Evolutionary conservation across 2,329 filamentous ascomycete species (phyloP), one percentile per base, ranked within the genome.

Genomic region (Botrytis porri): DNA sequence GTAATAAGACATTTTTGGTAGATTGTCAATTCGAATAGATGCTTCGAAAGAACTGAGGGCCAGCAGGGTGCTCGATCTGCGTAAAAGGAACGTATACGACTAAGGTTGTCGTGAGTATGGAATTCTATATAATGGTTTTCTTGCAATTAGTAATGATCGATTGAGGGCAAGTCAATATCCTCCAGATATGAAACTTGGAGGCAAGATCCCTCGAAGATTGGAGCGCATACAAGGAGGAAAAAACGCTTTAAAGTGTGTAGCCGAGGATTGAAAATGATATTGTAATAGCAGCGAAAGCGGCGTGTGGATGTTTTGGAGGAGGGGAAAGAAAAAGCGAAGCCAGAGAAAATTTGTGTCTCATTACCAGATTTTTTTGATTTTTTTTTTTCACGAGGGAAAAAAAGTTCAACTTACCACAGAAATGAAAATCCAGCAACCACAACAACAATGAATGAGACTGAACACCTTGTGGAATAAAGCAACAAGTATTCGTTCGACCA

Each of bases 1-100:
- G 85, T 92, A 92, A 83, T 90, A 92, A 78, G 90, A 87, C 89
- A 92, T 92, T 77, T 78, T 80, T 71, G 25, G 20, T 37, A 29
- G 39, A 29, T 43, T 29, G 76, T 75, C 72, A 73, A 75, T 75
- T 75, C 73, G 74, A 77, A 60, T 45, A 77, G 77, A 77, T 78
- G 77, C 75, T 78, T 77, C 77, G 80, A 78, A 61, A 35, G 54
- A 78, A 79, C 77, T 78, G 79, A 76, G 76, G n/a, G 79, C 78
- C 78, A 76, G 78, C 78, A 79, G 77, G 76, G 73, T 73, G 73
- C 74, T 78, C 76, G 76, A 77, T 73, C 57, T 69, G 69, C 70
- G 63, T 73, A 73, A 71, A 80, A 81, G 77, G 79, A 80, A 80
- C 75, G 80, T 80, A 80, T 76, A 78, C 76, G 78, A 77, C 77